Conservation (phyloP, 345 rosid genomes). For the Eucalyptus albens region DNA sequence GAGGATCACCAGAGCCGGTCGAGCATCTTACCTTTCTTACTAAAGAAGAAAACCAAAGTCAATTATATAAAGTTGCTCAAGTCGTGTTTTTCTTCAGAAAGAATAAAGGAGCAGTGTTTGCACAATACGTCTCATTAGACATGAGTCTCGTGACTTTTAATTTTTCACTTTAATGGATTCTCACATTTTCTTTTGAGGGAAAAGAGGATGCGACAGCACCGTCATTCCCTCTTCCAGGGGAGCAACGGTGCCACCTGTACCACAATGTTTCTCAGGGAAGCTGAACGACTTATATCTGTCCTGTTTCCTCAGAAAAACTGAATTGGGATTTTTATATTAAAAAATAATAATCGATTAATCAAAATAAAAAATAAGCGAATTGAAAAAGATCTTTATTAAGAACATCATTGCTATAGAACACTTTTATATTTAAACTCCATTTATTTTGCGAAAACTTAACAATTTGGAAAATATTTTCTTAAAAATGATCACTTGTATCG, state of each 20-base stretch:
- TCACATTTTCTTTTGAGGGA: not conserved
- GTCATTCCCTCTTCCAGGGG: not conserved
- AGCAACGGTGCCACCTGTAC: not conserved
- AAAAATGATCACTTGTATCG: accelerated
- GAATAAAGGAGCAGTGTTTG: not conserved
- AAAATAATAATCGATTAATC: not conserved
- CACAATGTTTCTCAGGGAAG: not conserved
- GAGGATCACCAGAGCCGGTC: not conserved
- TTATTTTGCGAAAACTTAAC: accelerated
- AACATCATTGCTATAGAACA: not conserved
- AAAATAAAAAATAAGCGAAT: not conserved
- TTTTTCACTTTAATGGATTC: not conserved
- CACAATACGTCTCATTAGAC: not conserved
- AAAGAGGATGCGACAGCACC: not conserved
- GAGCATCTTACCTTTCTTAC: not conserved
- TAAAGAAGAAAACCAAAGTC: not conserved
- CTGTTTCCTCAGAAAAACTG: not conserved
- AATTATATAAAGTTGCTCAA: not conserved
- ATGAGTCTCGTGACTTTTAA: not conserved
- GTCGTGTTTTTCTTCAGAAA: not conserved
- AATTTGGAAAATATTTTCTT: too few relatives aligned
- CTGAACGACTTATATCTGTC: not conserved
- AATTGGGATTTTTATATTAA: not conserved
- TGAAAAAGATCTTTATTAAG: not conserved
- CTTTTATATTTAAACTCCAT: not conserved